Evolutionary conservation across 192 early-diverging fungal genomes (phyloP).

Genomic region (Coemansia sp.): DNA sequence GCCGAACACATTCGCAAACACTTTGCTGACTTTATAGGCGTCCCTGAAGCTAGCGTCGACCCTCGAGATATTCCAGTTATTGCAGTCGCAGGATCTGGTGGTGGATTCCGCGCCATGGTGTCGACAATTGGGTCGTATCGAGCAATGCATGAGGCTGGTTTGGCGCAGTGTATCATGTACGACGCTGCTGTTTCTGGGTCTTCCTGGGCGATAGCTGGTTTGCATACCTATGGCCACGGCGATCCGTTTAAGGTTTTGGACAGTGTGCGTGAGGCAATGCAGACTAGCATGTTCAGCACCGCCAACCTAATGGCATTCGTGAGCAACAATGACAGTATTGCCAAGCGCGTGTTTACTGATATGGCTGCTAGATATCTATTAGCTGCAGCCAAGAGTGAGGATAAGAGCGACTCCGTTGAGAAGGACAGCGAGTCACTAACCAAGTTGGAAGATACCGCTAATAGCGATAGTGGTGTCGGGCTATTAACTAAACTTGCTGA

Average conservation of each 20-base stretch:
- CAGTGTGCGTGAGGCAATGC: conserved; percentile 60
- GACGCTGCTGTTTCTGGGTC: conserved; percentile 60
- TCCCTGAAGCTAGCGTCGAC: conserved; percentile 60
- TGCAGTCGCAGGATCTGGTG: conserved; percentile 73
- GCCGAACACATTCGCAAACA: conserved; percentile 52
- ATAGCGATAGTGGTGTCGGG: background rate
- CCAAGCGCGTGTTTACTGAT: conserved; percentile 45
- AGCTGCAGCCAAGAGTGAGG: conserved; percentile 5
- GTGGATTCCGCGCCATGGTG: conserved; percentile 83
- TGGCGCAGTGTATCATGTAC: conserved; percentile 70
- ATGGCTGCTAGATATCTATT: conserved; percentile 40
- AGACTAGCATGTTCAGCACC: conserved; percentile 53
- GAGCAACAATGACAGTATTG: conserved; percentile 29
- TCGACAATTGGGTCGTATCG: conserved; percentile 66
- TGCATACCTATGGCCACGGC: conserved; percentile 36
- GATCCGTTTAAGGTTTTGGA: conserved; percentile 52
- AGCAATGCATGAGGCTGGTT: conserved; percentile 62
- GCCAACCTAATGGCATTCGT: conserved; percentile 34
- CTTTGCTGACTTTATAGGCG: conserved; percentile 78
- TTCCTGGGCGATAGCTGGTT: conserved; percentile 36
- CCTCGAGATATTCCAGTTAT: conserved; percentile 68
- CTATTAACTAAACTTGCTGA: background rate
- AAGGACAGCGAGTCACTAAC: background rate
- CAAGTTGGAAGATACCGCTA: background rate
- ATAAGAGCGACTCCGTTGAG: background rate